phyloP scores from a whole-genome alignment of 257 asterid species.

The Ophiorrhiza pumila region DNA sequence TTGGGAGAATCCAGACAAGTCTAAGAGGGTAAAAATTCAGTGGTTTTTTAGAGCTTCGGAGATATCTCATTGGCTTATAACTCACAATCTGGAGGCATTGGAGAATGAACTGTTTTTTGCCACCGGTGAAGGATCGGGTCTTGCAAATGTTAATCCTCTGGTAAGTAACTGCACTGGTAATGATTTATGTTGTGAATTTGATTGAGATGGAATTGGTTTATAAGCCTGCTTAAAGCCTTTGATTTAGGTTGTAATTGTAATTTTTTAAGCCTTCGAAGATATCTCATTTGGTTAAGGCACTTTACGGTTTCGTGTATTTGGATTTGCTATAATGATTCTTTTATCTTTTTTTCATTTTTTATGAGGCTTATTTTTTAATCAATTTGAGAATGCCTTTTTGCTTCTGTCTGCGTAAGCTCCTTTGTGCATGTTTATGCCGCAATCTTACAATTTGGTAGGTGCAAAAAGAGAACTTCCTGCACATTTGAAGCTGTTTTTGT shows the following conservation, averaged over 20 bases:
- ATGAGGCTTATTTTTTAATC: not conserved
- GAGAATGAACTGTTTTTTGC: constrained; percentile 79
- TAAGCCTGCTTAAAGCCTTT: not conserved
- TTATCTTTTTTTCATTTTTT: not conserved
- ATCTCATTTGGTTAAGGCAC: not conserved
- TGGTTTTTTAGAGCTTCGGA: constrained; percentile 88
- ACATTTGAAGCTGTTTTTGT: not conserved
- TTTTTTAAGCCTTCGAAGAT: not conserved
- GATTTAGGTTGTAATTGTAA: too few species aligned
- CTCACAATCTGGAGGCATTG: constrained; percentile 23
- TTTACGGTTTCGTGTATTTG: not conserved
- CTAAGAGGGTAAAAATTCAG: constrained; percentile 61
- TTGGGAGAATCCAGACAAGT: constrained; percentile 50
- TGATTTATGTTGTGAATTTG: not conserved
- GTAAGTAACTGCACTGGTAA: constrained; percentile 31
- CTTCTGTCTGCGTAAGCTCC: not conserved
- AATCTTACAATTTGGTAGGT: not conserved
- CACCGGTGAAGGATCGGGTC: constrained; percentile 70
- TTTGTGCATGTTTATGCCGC: not conserved
- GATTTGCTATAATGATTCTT: not conserved
- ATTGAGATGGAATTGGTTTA: not conserved
- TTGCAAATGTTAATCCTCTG: constrained; percentile 55
- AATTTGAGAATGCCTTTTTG: not conserved
- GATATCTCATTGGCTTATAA: constrained; percentile 42
- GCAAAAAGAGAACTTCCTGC: not conserved